Evolutionary conservation across 495 filamentous ascomycete genomes (phyloP).

Genomic region (Xeromyces bisporus): DNA sequence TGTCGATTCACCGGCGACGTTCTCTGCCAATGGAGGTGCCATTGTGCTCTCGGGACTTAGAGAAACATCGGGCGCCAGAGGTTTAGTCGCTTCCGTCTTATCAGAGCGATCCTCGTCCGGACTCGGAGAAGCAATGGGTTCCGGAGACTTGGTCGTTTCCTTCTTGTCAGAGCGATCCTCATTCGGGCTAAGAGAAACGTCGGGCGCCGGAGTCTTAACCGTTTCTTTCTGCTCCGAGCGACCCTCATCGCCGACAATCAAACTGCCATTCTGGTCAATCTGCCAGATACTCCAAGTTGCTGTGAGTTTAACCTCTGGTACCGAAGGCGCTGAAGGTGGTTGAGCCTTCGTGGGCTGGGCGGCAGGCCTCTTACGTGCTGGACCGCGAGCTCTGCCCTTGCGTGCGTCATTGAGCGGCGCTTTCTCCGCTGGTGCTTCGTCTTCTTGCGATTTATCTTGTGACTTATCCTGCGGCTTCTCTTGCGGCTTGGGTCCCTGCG

Average conservation of each 20-base stretch:
- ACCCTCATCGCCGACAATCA: constrained; percentile 20
- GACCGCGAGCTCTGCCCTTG: constrained; percentile 79
- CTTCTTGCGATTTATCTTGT: constrained; percentile 38
- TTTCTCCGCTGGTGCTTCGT: constrained; percentile 48
- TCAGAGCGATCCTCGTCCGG: constrained; percentile 9
- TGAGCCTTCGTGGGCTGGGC: constrained; percentile 12
- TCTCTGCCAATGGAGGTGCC: constrained; percentile 29
- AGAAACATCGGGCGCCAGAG: constrained; percentile 7
- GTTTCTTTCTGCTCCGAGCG: constrained; percentile 9
- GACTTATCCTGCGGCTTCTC: too few relatives aligned
- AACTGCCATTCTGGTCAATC: constrained; percentile 25
- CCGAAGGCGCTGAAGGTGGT: constrained; percentile 22
- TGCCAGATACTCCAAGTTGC: constrained; percentile 35
- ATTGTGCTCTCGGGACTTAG: constrained; percentile 11
- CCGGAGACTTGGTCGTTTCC: constrained; percentile 7
- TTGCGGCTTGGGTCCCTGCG: constrained; percentile 51
- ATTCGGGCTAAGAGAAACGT: constrained; percentile 12
- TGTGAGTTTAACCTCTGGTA: constrained; percentile 30
- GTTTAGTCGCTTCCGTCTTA: constrained; percentile 7
- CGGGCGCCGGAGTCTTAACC: constrained; percentile 5
- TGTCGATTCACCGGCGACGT: constrained; percentile 39
- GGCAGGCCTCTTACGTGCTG: constrained; percentile 60
- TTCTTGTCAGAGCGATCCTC: constrained; percentile 8
- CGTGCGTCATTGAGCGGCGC: constrained; percentile 67
- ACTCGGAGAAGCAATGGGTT: constrained; percentile 9